Conservation (phyloP, 148 eudicot genomes). For the Rhododendron griersonianum region DNA sequence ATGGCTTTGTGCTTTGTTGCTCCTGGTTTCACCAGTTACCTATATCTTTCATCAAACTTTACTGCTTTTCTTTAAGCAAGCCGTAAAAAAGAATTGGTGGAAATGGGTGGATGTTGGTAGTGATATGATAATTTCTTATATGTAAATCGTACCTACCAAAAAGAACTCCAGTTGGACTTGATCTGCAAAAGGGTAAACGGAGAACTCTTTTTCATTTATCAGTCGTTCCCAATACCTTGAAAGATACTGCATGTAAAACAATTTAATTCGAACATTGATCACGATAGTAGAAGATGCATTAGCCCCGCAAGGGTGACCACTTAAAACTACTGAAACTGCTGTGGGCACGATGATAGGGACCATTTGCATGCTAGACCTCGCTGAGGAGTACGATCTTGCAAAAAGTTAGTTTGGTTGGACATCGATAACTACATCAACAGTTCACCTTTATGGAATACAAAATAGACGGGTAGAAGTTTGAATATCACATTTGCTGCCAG, state of each 20-base stretch:
- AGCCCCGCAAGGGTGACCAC: not conserved
- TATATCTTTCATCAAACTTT: not conserved
- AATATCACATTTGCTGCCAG: too few species aligned
- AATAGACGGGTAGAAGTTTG: not conserved
- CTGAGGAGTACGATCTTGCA: not conserved
- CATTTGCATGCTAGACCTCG: not conserved
- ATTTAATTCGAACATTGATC: not conserved
- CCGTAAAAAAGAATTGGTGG: not conserved
- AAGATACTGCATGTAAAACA: not conserved
- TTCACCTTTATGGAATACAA: not conserved
- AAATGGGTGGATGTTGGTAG: not conserved
- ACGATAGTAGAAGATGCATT: not conserved
- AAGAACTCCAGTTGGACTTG: not conserved
- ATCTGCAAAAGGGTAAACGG: not conserved
- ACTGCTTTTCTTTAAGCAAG: not conserved
- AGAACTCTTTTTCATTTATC: not conserved
- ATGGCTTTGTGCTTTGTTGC: not conserved
- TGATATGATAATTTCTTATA: not conserved
- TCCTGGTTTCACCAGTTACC: not conserved
- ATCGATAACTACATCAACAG: not conserved
- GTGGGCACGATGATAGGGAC: not conserved
- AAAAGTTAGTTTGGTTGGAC: not conserved
- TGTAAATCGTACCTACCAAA: too few species aligned
- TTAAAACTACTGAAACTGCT: not conserved
- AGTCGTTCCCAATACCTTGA: not conserved